Percentiles rank a stretch among this genome's conserved stretches.
Evolutionary conservation across 2,329 filamentous ascomycete genomes (phyloP).

Genomic region (Onygenales sp.): DNA sequence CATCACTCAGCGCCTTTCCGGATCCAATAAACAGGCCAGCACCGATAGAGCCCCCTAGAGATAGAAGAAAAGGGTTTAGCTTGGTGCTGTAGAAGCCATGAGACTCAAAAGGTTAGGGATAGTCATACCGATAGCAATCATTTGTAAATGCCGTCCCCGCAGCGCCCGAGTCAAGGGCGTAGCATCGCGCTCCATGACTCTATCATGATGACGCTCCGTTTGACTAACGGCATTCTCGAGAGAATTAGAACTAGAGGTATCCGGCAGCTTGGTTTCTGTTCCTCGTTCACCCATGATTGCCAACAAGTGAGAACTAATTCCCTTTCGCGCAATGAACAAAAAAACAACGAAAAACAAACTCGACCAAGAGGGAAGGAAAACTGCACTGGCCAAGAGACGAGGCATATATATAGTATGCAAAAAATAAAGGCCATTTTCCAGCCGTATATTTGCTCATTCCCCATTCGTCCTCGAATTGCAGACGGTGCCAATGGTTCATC

Average conservation of each 20-base stretch:
- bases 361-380: too few relatives aligned
- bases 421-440: too few relatives aligned
- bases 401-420: too few relatives aligned
- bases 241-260: not conserved
- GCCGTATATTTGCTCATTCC: too few relatives aligned
- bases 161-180: conserved; percentile 20
- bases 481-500: too few relatives aligned
- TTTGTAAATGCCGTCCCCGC: conserved; percentile 46
- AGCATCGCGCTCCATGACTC: conserved; percentile 11
- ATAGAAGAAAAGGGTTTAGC: not conserved
- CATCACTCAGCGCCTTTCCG: conserved; percentile 29
- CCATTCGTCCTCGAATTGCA: too few relatives aligned
- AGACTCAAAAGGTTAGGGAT: not conserved
- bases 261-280: not conserved
- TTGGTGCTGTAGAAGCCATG: too few relatives aligned
- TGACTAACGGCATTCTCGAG: not conserved
- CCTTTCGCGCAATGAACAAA: too few relatives aligned
- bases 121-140: conserved; percentile 46
- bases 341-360: too few relatives aligned
- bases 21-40: conserved; percentile 47
- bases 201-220: conserved; percentile 14
- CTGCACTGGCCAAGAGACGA: too few relatives aligned
- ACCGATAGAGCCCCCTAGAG: conserved; percentile 40
- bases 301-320: too few relatives aligned
- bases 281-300: too few relatives aligned